Evolutionary conservation across 2,329 filamentous ascomycete genomes (phyloP).

Genomic region (Trichophyton benhamiae): DNA sequence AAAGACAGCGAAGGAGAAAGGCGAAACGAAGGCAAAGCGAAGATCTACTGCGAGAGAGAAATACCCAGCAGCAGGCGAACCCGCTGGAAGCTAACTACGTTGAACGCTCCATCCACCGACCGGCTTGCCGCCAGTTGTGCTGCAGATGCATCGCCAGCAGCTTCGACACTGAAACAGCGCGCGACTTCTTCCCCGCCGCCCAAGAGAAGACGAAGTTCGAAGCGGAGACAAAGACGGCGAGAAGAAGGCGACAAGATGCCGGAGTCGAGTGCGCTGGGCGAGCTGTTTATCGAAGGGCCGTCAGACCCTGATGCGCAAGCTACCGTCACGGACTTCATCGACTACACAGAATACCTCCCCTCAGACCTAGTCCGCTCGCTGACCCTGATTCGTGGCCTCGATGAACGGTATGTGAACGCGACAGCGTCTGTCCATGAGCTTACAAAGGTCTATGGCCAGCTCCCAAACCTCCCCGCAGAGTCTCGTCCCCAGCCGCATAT

Average conservation of each 20-base stretch:
- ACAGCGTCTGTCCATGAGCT: conserved; percentile 32
- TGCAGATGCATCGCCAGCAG: background rate
- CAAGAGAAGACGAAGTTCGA: background rate
- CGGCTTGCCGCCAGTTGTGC: background rate
- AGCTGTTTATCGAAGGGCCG: conserved; percentile 36
- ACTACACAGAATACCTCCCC: conserved; percentile 58
- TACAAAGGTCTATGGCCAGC: conserved; percentile 33
- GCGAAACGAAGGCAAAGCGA: too few relatives aligned
- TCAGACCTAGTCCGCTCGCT: conserved; percentile 52
- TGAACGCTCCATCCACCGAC: background rate
- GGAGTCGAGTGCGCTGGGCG: conserved; percentile 31
- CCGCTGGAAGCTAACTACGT: background rate
- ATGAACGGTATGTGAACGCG: conserved; percentile 33
- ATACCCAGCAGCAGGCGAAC: background rate
- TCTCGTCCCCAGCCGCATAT: conserved; percentile 40
- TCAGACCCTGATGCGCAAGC: conserved; percentile 53
- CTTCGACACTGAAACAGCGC: background rate
- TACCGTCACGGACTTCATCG: conserved; percentile 54
- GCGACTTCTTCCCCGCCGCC: background rate
- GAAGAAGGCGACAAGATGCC: conserved; percentile 21
- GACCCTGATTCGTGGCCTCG: conserved; percentile 44
- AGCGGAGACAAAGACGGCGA: background rate
- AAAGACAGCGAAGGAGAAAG: background rate
- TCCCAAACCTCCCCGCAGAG: conserved; percentile 39
- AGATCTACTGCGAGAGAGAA: background rate